Evolutionary conservation across 2,329 filamentous ascomycete species (phyloP).

Genomic region (Fusarium sp.): DNA sequence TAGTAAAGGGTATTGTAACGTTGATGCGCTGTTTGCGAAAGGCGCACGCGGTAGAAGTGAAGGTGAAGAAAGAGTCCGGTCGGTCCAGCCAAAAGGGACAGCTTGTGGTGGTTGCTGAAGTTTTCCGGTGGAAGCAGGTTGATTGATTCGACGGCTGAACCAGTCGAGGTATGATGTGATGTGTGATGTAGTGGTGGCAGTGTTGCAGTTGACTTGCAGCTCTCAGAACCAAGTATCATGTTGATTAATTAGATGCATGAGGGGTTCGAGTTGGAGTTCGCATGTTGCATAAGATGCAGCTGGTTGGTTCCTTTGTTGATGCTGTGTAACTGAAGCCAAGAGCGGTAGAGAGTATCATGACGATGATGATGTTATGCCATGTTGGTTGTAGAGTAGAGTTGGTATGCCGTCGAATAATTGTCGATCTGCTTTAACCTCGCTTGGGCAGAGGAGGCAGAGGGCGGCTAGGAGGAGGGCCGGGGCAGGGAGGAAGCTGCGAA

Average conservation of each 20-base stretch:
- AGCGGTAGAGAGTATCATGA: conserved; percentile 16
- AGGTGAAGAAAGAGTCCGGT: conserved; percentile 40
- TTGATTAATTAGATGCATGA: conserved; percentile 37
- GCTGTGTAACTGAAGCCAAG: conserved; percentile 36
- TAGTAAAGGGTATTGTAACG: conserved; percentile 41
- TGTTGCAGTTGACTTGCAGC: conserved; percentile 28
- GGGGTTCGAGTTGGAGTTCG: conserved; percentile 37
- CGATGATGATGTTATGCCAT: conserved; percentile 6
- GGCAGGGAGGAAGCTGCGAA: conserved; percentile 74
- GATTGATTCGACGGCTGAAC: conserved; percentile 38
- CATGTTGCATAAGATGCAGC: conserved; percentile 41
- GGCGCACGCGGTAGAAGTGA: conserved; percentile 38
- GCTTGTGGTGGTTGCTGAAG: neutral
- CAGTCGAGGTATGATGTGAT: neutral
- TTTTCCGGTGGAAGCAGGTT: conserved; percentile 38
- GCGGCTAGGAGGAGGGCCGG: conserved; percentile 71
- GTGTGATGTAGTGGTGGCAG: conserved; percentile 3
- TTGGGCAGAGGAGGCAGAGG: conserved; percentile 74
- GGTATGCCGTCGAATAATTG: conserved; percentile 12
- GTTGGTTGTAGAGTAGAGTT: neutral
- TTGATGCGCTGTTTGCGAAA: conserved; percentile 23
- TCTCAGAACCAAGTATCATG: conserved; percentile 29
- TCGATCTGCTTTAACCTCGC: conserved; percentile 57
- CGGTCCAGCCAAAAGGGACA: conserved; percentile 45
- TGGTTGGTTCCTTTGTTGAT: conserved; percentile 18